A percentile compares a stretch with the other conserved stretches of the same genome.
phyloP scores from a whole-genome alignment of 2,329 filamentous ascomycete species.

The Alternaria postmessia region DNA sequence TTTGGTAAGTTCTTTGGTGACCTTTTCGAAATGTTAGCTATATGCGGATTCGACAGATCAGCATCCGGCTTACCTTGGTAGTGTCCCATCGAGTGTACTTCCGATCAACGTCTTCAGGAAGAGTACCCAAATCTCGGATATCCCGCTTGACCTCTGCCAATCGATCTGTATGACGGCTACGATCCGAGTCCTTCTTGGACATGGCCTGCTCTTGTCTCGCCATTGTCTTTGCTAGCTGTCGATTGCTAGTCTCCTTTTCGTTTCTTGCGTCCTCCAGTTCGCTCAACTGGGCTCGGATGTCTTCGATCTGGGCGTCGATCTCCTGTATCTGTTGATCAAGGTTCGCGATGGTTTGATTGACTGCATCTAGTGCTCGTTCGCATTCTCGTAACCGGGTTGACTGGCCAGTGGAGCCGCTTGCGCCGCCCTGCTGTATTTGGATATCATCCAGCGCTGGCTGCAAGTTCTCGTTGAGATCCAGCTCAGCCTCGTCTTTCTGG shows the following conservation, averaged over 20 bases:
- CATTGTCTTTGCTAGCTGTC: slow-evolving; percentile 78
- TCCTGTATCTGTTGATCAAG: slow-evolving; percentile 75
- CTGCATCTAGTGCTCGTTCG: slow-evolving; percentile 81
- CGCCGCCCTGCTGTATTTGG: slow-evolving; percentile 51
- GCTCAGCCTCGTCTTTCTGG: slow-evolving; percentile 82
- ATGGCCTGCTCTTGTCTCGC: slow-evolving; percentile 87
- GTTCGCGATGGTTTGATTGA: slow-evolving; percentile 71
- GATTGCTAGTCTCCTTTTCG: slow-evolving; percentile 74
- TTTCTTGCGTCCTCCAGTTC: slow-evolving; percentile 66
- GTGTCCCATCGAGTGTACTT: slow-evolving; percentile 86
- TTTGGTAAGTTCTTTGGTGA: slow-evolving; percentile 74
- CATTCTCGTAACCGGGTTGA: slow-evolving; percentile 74
- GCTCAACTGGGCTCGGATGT: slow-evolving; percentile 61
- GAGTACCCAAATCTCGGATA: slow-evolving; percentile 89
- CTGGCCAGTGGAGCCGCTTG: slow-evolving; percentile 62
- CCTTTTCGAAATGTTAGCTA: slow-evolving; percentile 31
- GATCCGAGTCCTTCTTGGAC: slow-evolving; percentile 91
- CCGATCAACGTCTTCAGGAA: slow-evolving; percentile 92
- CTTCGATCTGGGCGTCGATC: slow-evolving; percentile 76
- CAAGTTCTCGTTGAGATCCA: slow-evolving; percentile 88
- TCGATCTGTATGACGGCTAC: slow-evolving; percentile 78
- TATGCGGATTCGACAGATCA: background rate
- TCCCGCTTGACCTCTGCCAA: slow-evolving; percentile 84
- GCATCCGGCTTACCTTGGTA: slow-evolving; percentile 66
- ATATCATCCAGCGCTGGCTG: slow-evolving; percentile 88